Base-by-base conservation (phyloP, 371 early-diverging fungal genomes). In the Dichotomocladium elegans region DNA sequence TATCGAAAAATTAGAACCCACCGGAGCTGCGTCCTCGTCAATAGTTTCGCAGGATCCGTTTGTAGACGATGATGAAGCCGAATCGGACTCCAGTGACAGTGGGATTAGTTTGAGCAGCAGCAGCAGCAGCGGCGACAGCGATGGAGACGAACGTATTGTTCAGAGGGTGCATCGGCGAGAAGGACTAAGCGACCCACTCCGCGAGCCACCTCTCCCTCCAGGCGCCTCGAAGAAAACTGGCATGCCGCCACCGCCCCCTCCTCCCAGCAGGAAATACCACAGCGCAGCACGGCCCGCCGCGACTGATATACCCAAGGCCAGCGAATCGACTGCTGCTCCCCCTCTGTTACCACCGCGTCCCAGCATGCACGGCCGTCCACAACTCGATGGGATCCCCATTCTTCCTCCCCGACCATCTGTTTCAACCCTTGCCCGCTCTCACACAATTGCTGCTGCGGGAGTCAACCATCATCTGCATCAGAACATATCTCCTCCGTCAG, bases 211-310 rank as follows among this genome's bases (percentile, higher is more conserved):
- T 19, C 53, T 51, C 41, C 55, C 59, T 3, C 33, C 28, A 45
- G 40, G 22, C 24, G 43, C 58, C 47, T 6, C 11, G 10, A 57
- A 35, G 48, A 52, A 30, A 53, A 56, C 37, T 45, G 28, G 41
- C 15, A 63, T 62, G 4, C 75, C 69, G 2, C 69, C 72, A 11
- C 69, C 72, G 0, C 72, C 71, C 7, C 71, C 72, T 11, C 70
- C 74, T 10, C 68, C 69, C 0, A 70, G 69, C 34, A 68, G 60
- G 51, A 74, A 71, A 51, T 71, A 71, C 40, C 71, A 70, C 33
- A 59, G 63, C 14, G 30, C 68, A 41, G 58, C 55, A 14, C 61
- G 55, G 17, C 47, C 41, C 44, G 29, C 44, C 45, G 37, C 4
- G 22, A n/a, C 50, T 53, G 28, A 2, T 27, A 21, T 21, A 37